These are phyloP conservation scores for Davidsoniella neocaledoniae DNA, from an alignment of 2,329 filamentous ascomycete species.

Conservation along the genomic window DNA sequence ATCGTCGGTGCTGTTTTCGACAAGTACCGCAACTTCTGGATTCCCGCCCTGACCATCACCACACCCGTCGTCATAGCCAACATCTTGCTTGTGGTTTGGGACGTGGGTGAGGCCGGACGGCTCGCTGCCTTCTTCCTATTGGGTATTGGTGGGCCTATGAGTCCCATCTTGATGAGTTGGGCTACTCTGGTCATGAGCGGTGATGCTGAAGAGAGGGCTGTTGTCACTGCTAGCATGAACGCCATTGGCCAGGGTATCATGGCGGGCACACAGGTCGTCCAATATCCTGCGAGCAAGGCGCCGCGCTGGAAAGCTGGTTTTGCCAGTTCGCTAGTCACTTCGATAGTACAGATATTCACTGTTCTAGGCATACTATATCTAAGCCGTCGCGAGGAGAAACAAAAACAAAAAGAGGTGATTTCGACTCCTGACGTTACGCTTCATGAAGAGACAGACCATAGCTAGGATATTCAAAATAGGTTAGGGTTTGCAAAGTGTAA, in stretches of 20 bases:
- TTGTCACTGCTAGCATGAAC: slow-evolving; percentile 27
- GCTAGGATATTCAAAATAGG: background rate
- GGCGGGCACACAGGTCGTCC: slow-evolving; percentile 24
- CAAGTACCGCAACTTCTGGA: slow-evolving; percentile 21
- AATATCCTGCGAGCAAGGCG: slow-evolving; percentile 22
- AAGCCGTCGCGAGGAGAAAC: background rate
- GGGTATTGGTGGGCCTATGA: slow-evolving; percentile 21
- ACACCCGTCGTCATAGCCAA: slow-evolving; percentile 20
- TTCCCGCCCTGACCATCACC: slow-evolving; percentile 19
- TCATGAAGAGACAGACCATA: background rate
- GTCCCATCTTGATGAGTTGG: slow-evolving; percentile 24
- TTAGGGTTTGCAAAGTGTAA: background rate
- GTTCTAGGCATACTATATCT: slow-evolving; percentile 16
- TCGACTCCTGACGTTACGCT: too few relatives aligned
- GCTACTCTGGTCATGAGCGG: slow-evolving; percentile 22
- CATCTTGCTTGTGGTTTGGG: slow-evolving; percentile 20
- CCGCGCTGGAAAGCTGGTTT: slow-evolving; percentile 20
- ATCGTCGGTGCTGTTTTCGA: slow-evolving; percentile 19
- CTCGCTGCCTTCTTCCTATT: slow-evolving; percentile 22
- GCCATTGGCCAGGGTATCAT: slow-evolving; percentile 26
- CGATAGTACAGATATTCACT: slow-evolving; percentile 19
- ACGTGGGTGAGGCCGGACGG: slow-evolving; percentile 22
- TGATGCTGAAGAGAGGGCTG: slow-evolving; percentile 24
- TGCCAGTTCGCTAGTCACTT: slow-evolving; percentile 19
- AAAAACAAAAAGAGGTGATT: background rate